These are phyloP conservation scores for Penicillium macrosclerotiorum DNA, from an alignment of 495 filamentous ascomycete genomes.

Conservation along the genomic window DNA sequence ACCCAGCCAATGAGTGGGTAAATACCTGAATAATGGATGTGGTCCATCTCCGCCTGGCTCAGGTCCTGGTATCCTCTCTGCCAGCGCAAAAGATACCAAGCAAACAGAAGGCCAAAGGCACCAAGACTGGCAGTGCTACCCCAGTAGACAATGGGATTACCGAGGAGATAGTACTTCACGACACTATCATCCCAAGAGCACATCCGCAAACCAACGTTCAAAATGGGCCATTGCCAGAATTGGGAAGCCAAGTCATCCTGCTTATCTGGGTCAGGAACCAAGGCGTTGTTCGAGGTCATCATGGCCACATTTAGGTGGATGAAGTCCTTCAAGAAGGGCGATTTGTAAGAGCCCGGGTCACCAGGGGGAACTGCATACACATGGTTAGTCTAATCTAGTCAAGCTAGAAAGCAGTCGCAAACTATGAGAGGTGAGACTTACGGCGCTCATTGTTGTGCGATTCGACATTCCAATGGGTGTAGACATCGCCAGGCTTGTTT, in stretches of 20 bases:
- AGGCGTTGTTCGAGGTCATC: constrained; percentile 99
- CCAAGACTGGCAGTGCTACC: constrained; percentile 77
- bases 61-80: constrained; percentile 91
- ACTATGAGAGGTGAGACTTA: constrained; percentile 55
- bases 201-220: constrained; percentile 95
- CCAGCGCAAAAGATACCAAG: constrained; percentile 92
- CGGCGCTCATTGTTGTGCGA: constrained; percentile 90
- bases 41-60: constrained; percentile 73
- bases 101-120: constrained; percentile 64
- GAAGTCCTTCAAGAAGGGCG: constrained; percentile 94
- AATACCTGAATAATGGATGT: constrained; percentile 88
- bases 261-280: constrained; percentile 97
- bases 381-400: constrained; percentile 20
- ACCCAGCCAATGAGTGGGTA: constrained; percentile 95
- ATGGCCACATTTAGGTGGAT: constrained; percentile 97
- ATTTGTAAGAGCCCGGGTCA: constrained; percentile 91
- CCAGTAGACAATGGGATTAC: constrained; percentile 97
- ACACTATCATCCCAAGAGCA: constrained; percentile 96
- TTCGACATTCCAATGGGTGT: constrained; percentile 99
- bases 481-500: constrained; percentile 88
- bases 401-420: too few relatives aligned
- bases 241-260: constrained; percentile 96
- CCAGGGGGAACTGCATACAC: constrained; percentile 71
- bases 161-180: constrained; percentile 97
- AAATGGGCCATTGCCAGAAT: constrained; percentile 98